Evolutionary conservation across 257 asterid genomes (phyloP), one percentile per base, ranked within the genome.

Genomic region (Przewalskia tangutica): DNA sequence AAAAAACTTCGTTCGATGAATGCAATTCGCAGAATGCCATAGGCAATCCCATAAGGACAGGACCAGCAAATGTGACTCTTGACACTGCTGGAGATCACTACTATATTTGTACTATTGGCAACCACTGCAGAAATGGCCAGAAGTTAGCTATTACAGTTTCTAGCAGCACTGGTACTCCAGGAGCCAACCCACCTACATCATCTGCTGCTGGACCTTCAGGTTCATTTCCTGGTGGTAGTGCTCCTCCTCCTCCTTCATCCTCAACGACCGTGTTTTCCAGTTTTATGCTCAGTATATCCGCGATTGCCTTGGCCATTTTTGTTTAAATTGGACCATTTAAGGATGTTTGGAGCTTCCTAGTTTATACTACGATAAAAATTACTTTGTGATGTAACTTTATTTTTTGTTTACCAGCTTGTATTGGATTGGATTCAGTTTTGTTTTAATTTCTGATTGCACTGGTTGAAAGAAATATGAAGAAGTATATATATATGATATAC

Each of bases 71-170:
- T 77, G 13, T 91, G 10, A 88, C 87, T 36, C 87, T 91, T 36
- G 79, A n/a, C 77, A 48, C 91, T 2, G 46, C 82, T 38, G 93
- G 93, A 2, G 81, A 82, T 5, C 89, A 85, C 85, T 73, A 87
- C 80, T 91, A 83, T 84, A 89, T 91, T 50, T 91, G 91, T 87
- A 84, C 89, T 8, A 0, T 89, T 2, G 92, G 86, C 46, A 5
- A 81, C 59, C 95, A 91, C 62, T 91, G 95, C 77, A 58, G 7
- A 27, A 2, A 6, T 1, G 93, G 92, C 1, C 91, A 88, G 86
- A 89, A 83, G 60, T 89, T 91, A 0, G 81, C 87, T 42, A 71
- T 89, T 4, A 81, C 84, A 0, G 91, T 89, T 77, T 83, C 85
- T 0, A n/a, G 34, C 83, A 23, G 8, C 42, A 42, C 60, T 1